A percentile compares a stretch with the other conserved stretches of the same genome.
phyloP scores from a whole-genome alignment of 1,139 yeast genomes.

The Hyphopichia burtonii region DNA sequence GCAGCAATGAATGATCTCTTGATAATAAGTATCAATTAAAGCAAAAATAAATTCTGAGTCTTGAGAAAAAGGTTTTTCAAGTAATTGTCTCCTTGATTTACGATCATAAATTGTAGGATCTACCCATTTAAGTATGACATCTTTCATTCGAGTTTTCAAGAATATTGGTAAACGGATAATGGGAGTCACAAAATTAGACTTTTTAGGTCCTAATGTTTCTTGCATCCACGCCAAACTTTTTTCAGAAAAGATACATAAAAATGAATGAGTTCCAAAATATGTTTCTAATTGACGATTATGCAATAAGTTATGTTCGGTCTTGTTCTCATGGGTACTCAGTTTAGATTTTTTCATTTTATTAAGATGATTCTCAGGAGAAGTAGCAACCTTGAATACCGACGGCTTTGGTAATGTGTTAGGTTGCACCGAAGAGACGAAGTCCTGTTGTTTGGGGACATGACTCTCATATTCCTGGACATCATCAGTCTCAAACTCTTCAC shows the following conservation, averaged over 20 bases:
- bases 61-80: slow-evolving; percentile 28
- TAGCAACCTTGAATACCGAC: neutral
- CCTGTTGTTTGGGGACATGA: neutral
- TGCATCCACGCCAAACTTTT: slow-evolving; percentile 37
- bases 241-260: slow-evolving; percentile 35
- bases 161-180: slow-evolving; percentile 31
- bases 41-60: slow-evolving; percentile 21
- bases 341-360: slow-evolving; percentile 6
- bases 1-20: slow-evolving; percentile 13
- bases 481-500: slow-evolving; percentile 1
- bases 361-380: neutral
- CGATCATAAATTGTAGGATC: slow-evolving; percentile 31
- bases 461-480: slow-evolving; percentile 6
- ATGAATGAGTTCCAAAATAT: slow-evolving; percentile 41
- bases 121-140: slow-evolving; percentile 28
- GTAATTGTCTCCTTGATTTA: slow-evolving; percentile 15
- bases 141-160: slow-evolving; percentile 19
- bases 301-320: neutral
- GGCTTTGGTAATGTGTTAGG: neutral
- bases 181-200: slow-evolving; percentile 23
- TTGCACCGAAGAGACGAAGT: too few relatives aligned
- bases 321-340: neutral
- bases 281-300: slow-evolving; percentile 4
- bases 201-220: slow-evolving; percentile 22
- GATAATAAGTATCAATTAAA: slow-evolving; percentile 21